A percentile compares a stretch with the other conserved stretches of the same genome.
Evolutionary conservation across 2,329 filamentous ascomycete species (phyloP).

Genomic region (Cladorrhinum sp.): DNA sequence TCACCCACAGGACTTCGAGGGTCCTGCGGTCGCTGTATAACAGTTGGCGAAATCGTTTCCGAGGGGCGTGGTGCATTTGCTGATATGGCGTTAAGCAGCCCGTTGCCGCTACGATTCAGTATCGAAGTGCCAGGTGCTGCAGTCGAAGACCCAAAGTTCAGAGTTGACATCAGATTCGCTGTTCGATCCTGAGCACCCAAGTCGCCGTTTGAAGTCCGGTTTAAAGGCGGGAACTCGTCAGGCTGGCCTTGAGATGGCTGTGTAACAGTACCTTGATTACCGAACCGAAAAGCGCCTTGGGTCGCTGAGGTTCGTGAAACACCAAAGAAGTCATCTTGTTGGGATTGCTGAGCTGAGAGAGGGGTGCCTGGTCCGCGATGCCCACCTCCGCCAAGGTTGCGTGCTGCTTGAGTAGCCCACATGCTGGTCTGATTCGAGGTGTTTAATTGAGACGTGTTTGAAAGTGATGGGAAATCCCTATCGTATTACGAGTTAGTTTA

Average conservation of each 20-base stretch:
- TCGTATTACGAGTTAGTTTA: slow-evolving; percentile 26
- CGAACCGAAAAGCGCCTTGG: slow-evolving; percentile 54
- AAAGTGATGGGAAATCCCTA: slow-evolving; percentile 65
- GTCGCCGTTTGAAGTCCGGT: slow-evolving; percentile 55
- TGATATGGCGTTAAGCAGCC: slow-evolving; percentile 61
- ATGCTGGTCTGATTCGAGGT: slow-evolving; percentile 49
- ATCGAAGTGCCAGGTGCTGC: slow-evolving; percentile 37
- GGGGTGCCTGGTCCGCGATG: slow-evolving; percentile 52
- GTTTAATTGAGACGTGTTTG: slow-evolving; percentile 56
- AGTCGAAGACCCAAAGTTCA: slow-evolving; percentile 52
- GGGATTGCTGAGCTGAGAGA: slow-evolving; percentile 48
- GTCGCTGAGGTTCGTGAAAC: slow-evolving; percentile 36
- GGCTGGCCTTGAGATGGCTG: slow-evolving; percentile 47
- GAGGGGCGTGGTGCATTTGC: slow-evolving; percentile 49
- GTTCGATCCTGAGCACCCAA: slow-evolving; percentile 52
- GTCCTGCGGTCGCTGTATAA: slow-evolving; percentile 44
- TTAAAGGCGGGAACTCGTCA: slow-evolving; percentile 63
- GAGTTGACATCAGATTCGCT: slow-evolving; percentile 49
- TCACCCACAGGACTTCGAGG: slow-evolving; percentile 38
- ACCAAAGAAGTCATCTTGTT: slow-evolving; percentile 46
- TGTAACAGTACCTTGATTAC: slow-evolving; percentile 42
- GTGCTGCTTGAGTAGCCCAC: slow-evolving; percentile 51
- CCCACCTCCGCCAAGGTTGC: slow-evolving; percentile 47
- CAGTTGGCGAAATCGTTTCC: slow-evolving; percentile 46
- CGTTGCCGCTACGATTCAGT: slow-evolving; percentile 52